Conservation (phyloP, 2,329 filamentous ascomycete genomes). For the Aspergillus sp. region DNA sequence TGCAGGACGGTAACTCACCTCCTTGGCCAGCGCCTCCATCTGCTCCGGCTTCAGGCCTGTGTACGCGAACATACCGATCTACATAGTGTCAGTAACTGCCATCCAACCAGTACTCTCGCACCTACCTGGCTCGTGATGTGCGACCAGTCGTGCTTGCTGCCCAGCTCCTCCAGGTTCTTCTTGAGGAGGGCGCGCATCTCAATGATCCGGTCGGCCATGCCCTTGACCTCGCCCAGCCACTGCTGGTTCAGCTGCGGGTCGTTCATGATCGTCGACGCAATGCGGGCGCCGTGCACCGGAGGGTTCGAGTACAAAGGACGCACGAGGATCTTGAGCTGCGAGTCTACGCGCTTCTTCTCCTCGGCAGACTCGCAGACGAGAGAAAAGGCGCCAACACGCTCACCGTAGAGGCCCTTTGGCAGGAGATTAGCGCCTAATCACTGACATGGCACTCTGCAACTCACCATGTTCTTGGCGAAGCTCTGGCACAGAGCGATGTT, state of each 20-base stretch:
- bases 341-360: conserved; percentile 93
- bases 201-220: conserved; percentile 98
- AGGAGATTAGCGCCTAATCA: no score
- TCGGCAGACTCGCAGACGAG: conserved; percentile 74
- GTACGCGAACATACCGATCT: conserved; percentile 99
- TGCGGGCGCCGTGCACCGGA: conserved; percentile 88
- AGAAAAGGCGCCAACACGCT: conserved; percentile 95
- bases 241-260: conserved; percentile 75
- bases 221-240: conserved; percentile 95
- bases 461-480: conserved; percentile 98
- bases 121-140: conserved; percentile 82
- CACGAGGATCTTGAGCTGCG: conserved; percentile 96
- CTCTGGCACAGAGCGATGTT: conserved; percentile 81
- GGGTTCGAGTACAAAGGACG: conserved; percentile 98
- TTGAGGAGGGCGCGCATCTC: conserved; percentile 92
- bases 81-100: conserved; percentile 4
- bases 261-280: conserved; percentile 87
- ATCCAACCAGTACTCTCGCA: no score
- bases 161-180: conserved; percentile 87
- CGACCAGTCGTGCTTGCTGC: conserved; percentile 95
- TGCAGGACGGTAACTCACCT: no score
- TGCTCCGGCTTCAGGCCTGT: conserved; percentile 84
- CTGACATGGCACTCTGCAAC: conserved; percentile 10
- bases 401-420: conserved; percentile 86
- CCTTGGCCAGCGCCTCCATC: conserved; percentile 84